Evolutionary conservation across 1,284 basidiomycete genomes (phyloP), one percentile per base, ranked within the genome.

Genomic region (Stereum hirsutum): DNA sequence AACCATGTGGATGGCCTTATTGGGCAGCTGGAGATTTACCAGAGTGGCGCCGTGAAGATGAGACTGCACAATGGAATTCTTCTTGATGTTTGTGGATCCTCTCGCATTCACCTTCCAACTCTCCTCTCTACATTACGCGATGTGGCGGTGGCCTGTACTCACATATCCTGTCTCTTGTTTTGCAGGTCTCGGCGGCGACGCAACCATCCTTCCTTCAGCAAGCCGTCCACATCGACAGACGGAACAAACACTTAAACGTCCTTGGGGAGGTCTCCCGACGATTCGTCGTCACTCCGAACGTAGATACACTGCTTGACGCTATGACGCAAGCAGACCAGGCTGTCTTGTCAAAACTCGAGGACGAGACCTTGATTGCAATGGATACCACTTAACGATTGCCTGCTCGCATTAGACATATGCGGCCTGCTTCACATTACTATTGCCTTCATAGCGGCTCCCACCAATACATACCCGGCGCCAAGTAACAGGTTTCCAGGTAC

Each of bases 131-230:
- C n/a, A n/a, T n/a, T n/a, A n/a, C n/a, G n/a, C n/a, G n/a, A n/a
- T n/a, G n/a, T n/a, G n/a, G 17, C 20, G 17, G 8, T 21, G 17
- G 23, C 35, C 7, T 3, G 14, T 24, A 39, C 23, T 25, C 15
- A 46, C 37, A 19, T 44, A 46, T 28, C 49, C 30, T 43, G 32
- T 31, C 33, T 15, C 17, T 25, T 33, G 19, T 40, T 37, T 39
- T 24, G 35, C 56, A 95, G 89, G 82, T 96, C 20, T 78, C 75
- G 4, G 79, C 86, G 10, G 89, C 86, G 14, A 91, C 89, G 6
- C 86, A 89, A 49, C 78, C 89, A 2, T 89, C 89, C 0, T 97
- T 96, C 62, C 70, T 95, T 7, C 90, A 96, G 58, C 89, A 95
- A 49, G 81, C 89, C 6, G 82, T 90, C 37, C 72, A 83, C 51